Percentiles rank a stretch among this genome's conserved stretches.
These are phyloP conservation scores for Tagetes erecta DNA, from an alignment of 129 eudicot genomes.

Conservation along the genomic window DNA sequence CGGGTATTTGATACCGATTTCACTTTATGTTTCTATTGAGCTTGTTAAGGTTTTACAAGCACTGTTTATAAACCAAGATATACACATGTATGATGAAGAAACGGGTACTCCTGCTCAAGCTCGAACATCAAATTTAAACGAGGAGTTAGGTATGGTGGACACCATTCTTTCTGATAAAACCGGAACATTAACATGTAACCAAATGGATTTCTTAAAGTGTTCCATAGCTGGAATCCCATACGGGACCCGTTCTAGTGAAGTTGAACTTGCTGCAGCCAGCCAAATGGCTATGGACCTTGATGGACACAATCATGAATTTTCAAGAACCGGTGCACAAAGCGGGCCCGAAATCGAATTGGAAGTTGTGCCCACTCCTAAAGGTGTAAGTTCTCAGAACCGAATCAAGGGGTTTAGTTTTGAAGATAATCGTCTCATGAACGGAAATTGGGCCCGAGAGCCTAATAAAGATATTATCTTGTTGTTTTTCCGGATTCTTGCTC, in stretches of 20 bases:
- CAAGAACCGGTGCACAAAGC: conserved; percentile 21
- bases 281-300: conserved; percentile 63
- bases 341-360: conserved; percentile 48
- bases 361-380: conserved; percentile 36
- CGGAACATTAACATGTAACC: conserved; percentile 54
- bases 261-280: conserved; percentile 49
- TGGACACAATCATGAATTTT: conserved; percentile 21
- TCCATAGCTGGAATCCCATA: conserved; percentile 46
- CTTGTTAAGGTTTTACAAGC: conserved; percentile 55
- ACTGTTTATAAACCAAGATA: conserved; percentile 44
- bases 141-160: conserved; percentile 57
- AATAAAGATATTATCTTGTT: conserved; percentile 40
- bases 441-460: conserved; percentile 47
- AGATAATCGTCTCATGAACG: conserved; percentile 42
- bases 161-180: conserved; percentile 55
- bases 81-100: conserved; percentile 54
- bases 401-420: conserved; percentile 60
- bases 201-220: conserved; percentile 52
- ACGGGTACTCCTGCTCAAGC: conserved; percentile 50
- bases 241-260: conserved; percentile 47
- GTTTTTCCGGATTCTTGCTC: conserved; percentile 60
- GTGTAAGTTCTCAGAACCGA: conserved; percentile 21
- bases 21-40: conserved; percentile 55
- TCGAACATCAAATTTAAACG: conserved; percentile 50
- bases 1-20: conserved; percentile 53